Evolutionary conservation across 23 red algal genomes (phyloP).

Genomic region (Gracilariopsis chorda): DNA sequence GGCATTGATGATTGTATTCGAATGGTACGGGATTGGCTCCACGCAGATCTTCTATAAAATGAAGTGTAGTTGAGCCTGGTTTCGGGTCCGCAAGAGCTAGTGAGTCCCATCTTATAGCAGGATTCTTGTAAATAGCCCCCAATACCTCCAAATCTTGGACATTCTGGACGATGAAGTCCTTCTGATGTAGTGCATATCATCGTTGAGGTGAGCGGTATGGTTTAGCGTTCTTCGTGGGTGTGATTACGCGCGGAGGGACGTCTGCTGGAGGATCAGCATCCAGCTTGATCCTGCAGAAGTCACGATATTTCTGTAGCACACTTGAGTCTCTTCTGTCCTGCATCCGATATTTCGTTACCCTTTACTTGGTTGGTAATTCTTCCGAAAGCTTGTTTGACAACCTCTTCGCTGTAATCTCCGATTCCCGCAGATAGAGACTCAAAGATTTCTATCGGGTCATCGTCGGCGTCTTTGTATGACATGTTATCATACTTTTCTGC

Average conservation of each 20-base stretch:
- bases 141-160: neutral
- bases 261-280: neutral
- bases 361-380: no score
- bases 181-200: neutral
- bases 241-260: neutral
- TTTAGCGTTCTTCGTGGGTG: neutral
- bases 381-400: no score
- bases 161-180: neutral
- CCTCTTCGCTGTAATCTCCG: no score
- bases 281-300: conserved; percentile 13
- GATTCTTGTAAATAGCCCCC: neutral
- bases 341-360: no score
- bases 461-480: no score
- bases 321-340: neutral
- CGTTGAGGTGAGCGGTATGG: neutral
- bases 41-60: neutral
- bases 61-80: neutral
- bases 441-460: no score
- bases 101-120: neutral
- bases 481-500: no score
- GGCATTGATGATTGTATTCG: neutral
- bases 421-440: no score
- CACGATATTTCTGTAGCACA: neutral
- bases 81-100: neutral
- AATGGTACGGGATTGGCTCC: neutral